Conservation (phyloP, 768 basidiomycete species). For the Mycena rebaudengoi region DNA sequence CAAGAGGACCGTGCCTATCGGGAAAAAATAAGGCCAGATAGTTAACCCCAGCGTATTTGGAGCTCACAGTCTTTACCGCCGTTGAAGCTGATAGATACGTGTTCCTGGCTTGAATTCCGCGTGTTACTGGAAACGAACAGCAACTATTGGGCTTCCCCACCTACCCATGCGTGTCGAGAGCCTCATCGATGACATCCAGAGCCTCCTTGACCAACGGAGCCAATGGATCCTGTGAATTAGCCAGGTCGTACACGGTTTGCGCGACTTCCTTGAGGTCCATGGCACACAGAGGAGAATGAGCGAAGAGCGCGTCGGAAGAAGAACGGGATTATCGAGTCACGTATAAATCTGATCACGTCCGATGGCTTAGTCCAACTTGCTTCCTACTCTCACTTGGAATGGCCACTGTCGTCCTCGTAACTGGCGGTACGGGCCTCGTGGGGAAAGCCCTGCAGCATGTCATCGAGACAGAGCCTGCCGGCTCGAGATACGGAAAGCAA, state of each 20-base stretch:
- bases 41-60: too few species aligned
- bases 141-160: slow-evolving; percentile 42
- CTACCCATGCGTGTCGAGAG: slow-evolving; percentile 83
- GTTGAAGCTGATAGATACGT: slow-evolving; percentile 92
- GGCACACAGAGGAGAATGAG: too few species aligned
- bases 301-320: too few species aligned
- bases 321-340: too few species aligned
- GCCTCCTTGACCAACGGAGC: slow-evolving; percentile 78
- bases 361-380: too few species aligned
- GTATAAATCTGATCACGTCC: neutral
- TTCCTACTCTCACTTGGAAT: too few species aligned
- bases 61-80: slow-evolving; percentile 96
- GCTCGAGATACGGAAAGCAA: slow-evolving; percentile 66
- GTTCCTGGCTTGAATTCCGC: slow-evolving; percentile 59
- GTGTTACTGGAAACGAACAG: slow-evolving; percentile 20
- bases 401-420: slow-evolving; percentile 61
- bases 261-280: slow-evolving; percentile 65
- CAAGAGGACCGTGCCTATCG: slow-evolving; percentile 89
- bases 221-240: slow-evolving; percentile 61
- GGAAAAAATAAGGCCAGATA: slow-evolving; percentile 4
- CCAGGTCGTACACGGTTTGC: slow-evolving; percentile 68
- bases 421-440: slow-evolving; percentile 75
- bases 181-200: slow-evolving; percentile 79
- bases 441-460: slow-evolving; percentile 68
- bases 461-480: slow-evolving; percentile 68